Percentiles rank a stretch among this genome's conserved stretches.
These are phyloP conservation scores for Moringa oleifera DNA, from an alignment of 345 rosid genomes.

Conservation along the genomic window DNA sequence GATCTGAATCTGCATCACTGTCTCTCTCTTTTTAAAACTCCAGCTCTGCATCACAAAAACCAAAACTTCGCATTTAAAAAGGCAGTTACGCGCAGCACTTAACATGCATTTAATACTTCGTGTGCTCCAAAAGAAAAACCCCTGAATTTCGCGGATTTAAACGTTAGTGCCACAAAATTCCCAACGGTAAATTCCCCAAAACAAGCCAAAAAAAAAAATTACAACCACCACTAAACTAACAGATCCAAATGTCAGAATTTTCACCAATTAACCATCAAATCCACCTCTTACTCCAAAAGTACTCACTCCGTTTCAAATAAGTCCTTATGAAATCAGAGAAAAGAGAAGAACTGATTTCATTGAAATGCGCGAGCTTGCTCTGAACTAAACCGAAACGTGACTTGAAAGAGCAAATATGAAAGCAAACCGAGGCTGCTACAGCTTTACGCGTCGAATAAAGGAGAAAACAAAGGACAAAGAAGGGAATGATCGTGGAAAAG, in stretches of 20 bases:
- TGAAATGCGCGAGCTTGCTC: slow-evolving; percentile 1
- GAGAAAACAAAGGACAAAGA: slow-evolving; percentile 3
- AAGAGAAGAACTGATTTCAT: too few species aligned
- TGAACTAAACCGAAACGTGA: slow-evolving; percentile 6
- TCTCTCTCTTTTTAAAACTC: slow-evolving; percentile 14
- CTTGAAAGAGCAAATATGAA: slow-evolving; percentile 15
- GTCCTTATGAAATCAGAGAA: not conserved
- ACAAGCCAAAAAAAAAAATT: slow-evolving; percentile 2
- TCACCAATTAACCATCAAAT: not conserved
- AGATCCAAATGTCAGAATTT: slow-evolving; percentile 12
- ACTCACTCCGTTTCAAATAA: not conserved
- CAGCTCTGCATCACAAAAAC: slow-evolving; percentile 17
- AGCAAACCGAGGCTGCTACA: slow-evolving; percentile 13
- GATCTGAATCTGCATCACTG: slow-evolving; percentile 22
- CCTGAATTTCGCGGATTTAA: slow-evolving; percentile 19
- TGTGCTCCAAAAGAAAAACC: slow-evolving; percentile 4
- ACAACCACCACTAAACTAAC: slow-evolving; percentile 19
- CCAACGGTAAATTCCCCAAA: not conserved
- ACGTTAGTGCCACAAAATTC: slow-evolving; percentile 10
- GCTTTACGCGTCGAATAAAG: slow-evolving; percentile 35
- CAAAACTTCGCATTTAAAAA: not conserved
- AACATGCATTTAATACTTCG: slow-evolving; percentile 4
- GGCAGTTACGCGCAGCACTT: slow-evolving; percentile 9
- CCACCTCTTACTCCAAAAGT: not conserved
- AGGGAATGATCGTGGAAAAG: slow-evolving; percentile 13